phyloP scores from a whole-genome alignment of 345 rosid species.

The Moricandia moricandioides region DNA sequence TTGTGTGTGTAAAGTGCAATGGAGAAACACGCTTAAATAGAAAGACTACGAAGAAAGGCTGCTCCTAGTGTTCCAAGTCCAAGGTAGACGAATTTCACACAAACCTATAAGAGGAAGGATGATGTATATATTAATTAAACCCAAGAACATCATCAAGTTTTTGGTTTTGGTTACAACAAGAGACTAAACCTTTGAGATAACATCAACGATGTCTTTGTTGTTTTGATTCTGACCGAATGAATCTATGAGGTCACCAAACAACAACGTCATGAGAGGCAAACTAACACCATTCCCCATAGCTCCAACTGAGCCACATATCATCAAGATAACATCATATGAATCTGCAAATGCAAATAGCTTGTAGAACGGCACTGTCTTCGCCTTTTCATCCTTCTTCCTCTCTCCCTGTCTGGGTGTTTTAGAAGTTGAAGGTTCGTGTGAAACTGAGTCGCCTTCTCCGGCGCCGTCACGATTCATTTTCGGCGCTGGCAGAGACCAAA shows the following conservation, averaged over 20 bases:
- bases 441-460: constrained; percentile 25
- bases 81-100: constrained; percentile 71
- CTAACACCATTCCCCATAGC: constrained; percentile 63
- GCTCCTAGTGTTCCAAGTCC: constrained; percentile 60
- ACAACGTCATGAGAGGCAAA: constrained; percentile 65
- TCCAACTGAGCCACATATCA: constrained; percentile 63
- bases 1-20: neutral
- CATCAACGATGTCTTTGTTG: constrained; percentile 39
- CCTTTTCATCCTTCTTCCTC: constrained; percentile 22
- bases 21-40: neutral
- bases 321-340: constrained; percentile 49
- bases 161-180: too few species aligned
- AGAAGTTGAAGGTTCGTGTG: constrained; percentile 48
- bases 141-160: too few species aligned
- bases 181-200: constrained; percentile 52
- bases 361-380: constrained; percentile 54
- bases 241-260: constrained; percentile 59
- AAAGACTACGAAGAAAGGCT: constrained; percentile 63
- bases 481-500: constrained; percentile 12
- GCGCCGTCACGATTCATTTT: constrained; percentile 25
- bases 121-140: too few species aligned
- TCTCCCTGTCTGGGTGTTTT: constrained; percentile 36
- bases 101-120: constrained; percentile 34
- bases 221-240: constrained; percentile 65
- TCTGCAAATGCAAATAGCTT: constrained; percentile 74